Evolutionary conservation across 2,329 filamentous ascomycete genomes (phyloP), one percentile per base, ranked within the genome.

Genomic region (Colletotrichum limetticola): DNA sequence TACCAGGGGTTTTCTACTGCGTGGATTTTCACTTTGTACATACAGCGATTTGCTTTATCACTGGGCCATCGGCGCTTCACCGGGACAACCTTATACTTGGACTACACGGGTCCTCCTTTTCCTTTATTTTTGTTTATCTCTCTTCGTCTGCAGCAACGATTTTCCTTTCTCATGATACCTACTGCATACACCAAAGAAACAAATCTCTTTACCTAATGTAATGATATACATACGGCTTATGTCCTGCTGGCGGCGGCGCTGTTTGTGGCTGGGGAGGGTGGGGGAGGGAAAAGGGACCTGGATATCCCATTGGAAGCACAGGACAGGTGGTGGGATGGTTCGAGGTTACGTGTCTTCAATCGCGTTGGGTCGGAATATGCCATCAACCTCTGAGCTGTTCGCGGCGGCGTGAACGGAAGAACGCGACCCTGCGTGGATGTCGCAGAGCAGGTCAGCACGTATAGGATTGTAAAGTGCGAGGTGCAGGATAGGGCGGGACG

Each of bases 201-300:
- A 62, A 66, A 64, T 67, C 58, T 49, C 53, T 60, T 62, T 53
- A 72, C 61, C 68, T 74, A 74, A 74, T 74, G 73, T 74, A 74
- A 74, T 74, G 71, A 74, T 59, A 66, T 64, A 71, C 53, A 67
- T 32, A 72, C 63, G 68, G 68, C 49, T 64, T 24, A 74, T 68
- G 62, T 74, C 57, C 58, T 66, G 71, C 62, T 59, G 68, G 57
- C 68, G 71, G 68, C 30, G 71, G 68, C 68, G 71, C 62, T 73
- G 59, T 69, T 73, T 66, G 71, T 70, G 60, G 68, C 55, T 59
- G 60, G 60, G 8, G 56, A 26, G n/a, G 16, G 32, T 12, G 32
- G 52, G 35, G n/a, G 26, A 5, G 61, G 37, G 52, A 42, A 9
- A 22, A 56, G 37, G 71, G 37, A 60, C n/a, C 56, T 30, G 71